Base-by-base conservation (phyloP, 1,284 basidiomycete genomes). In the Coniferiporia weirii region DNA sequence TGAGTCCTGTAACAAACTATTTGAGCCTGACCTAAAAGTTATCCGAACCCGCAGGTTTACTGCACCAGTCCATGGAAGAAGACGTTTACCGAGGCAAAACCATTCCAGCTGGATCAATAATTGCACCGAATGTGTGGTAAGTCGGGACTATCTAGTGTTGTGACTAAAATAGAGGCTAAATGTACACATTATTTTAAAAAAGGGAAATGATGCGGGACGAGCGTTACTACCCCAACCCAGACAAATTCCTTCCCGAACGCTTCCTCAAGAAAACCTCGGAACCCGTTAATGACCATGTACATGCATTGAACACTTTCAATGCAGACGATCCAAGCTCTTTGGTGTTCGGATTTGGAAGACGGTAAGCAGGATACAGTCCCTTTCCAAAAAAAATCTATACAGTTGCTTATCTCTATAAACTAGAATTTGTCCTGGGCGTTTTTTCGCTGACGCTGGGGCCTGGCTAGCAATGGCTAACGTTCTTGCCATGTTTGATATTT, bases 401-500 rank as follows among this genome's bases (percentile, higher is more conserved):
- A 15, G 7, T 17, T 9, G 27, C 5, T 27, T 27, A 27, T 27
- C 27, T 5, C 27, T 27, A 5, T 3, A 20, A 40, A 15, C 19
- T 50, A 65, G 64, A 27, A 56, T 55, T 6, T 64, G 65, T 53
- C 63, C 64, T 6, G 64, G 65, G 12, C 54, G 61, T 17, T 56
- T 54, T 56, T 56, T 66, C 34, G 62, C 63, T 5, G 40, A 52
- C 40, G 52, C 59, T n/a, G 45, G 55, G 9, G 27, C 66, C 9
- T 67, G 61, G 61, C 38, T 66, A 12, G 47, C 55, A 17, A 57
- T 66, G 15, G 66, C 63, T 15, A 57, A 46, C 35, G 54, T 65
- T 15, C 55, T 67, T 20, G 64, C 64, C 4, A 53, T 52, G 1
- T 67, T 65, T 47, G 57, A 64, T 27, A 66, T 67, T 56, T 17